Evolutionary conservation across 2,329 filamentous ascomycete genomes (phyloP), one percentile per base, ranked within the genome.

Genomic region (Neopestalotiopsis sp.): DNA sequence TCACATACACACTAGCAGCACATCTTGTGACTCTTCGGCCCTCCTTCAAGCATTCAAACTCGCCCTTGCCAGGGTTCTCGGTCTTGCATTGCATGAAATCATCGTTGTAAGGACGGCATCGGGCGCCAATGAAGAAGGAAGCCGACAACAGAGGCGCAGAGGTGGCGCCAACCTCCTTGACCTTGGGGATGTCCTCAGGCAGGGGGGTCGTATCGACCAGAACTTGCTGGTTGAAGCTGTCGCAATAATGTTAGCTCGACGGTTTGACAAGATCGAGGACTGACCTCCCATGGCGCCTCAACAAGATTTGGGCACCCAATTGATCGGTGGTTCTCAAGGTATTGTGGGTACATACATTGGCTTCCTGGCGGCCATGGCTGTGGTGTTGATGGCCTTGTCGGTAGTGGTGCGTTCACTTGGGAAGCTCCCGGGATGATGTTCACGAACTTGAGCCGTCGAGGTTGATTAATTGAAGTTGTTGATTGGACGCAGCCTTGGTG

Each of bases 81-180:
- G 90, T 93, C 91, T 99, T 99, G 92, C 96, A 99, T 86, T 97
- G 93, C 95, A 99, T 99, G 85, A 92, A 99, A 85, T 99, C 96
- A 87, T 99, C 96, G 84, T 98, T 98, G 88, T 95, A 99, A 69
- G 93, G 87, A 81, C 89, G 92, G 91, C 96, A 99, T 79, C 95
- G 92, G 74, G 94, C 95, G 72, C 96, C 96, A 80, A 99, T 99
- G 83, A 98, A 99, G 88, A 93, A 99, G 66, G 94, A 91, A 40
- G 96, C 96, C 73, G 94, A 97, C 70, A 97, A 87, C 59, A 99
- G 89, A 67, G 96, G 96, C 53, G 95, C 96, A 69, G 95, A 98
- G 78, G 92, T 97, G 79, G 94, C 90, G 78, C 96, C 96, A 74
- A 99, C 90, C 85, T 99, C 96, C 82, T 93, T 89, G 81, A 99